Conservation (phyloP, 2,329 filamentous ascomycete species). For the Trichoderma semiorbis region DNA sequence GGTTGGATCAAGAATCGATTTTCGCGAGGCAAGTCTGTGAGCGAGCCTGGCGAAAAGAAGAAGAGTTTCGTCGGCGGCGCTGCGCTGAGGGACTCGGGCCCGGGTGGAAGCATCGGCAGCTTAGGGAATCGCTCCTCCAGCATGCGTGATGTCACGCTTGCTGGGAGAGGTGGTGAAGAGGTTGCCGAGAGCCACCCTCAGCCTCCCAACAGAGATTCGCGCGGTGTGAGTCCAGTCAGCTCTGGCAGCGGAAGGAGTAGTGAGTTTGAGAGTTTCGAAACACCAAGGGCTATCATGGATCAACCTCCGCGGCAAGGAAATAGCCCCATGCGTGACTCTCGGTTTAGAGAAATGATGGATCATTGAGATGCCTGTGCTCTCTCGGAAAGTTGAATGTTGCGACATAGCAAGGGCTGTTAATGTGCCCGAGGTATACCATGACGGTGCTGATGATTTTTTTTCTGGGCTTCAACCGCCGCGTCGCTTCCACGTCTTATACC, state of each 20-base stretch:
- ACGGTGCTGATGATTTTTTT: neutral
- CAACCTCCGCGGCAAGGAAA: slow-evolving; percentile 37
- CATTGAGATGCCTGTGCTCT: slow-evolving; percentile 20
- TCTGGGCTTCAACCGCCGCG: neutral
- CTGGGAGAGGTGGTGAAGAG: slow-evolving; percentile 34
- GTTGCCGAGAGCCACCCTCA: slow-evolving; percentile 22
- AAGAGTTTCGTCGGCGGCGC: slow-evolving; percentile 51
- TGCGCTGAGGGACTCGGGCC: slow-evolving; percentile 41
- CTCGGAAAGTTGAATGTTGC: neutral
- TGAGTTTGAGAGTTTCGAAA: slow-evolving; percentile 29
- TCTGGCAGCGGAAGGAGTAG: slow-evolving; percentile 10
- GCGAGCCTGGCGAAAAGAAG: slow-evolving; percentile 36
- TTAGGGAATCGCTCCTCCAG: slow-evolving; percentile 41
- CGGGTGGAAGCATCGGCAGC: slow-evolving; percentile 44
- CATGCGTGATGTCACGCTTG: slow-evolving; percentile 46
- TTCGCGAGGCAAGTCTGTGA: slow-evolving; percentile 40
- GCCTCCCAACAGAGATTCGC: slow-evolving; percentile 27
- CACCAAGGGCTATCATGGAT: slow-evolving; percentile 38
- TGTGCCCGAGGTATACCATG: neutral
- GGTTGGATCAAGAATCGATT: slow-evolving; percentile 56
- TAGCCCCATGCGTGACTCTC: slow-evolving; percentile 55
- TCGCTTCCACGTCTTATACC: neutral
- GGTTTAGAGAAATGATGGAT: slow-evolving; percentile 56
- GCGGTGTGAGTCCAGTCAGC: slow-evolving; percentile 38
- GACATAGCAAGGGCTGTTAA: too few species aligned